Base-by-base conservation (phyloP, 768 basidiomycete genomes). In the Saitozyma podzolica region DNA sequence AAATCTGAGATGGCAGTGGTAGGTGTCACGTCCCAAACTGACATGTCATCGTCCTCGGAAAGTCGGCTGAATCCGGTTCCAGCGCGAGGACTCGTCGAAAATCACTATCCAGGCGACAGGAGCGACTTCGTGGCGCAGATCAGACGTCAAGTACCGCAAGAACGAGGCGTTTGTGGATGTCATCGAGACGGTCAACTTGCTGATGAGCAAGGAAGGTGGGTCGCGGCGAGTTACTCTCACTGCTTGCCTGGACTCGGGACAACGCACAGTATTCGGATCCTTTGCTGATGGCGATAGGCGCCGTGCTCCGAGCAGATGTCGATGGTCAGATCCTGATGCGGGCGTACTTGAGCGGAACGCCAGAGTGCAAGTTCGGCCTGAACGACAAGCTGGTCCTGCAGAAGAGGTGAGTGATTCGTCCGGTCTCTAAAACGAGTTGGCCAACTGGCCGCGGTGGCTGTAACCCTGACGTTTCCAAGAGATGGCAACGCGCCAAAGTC, bases 81-180 rank as follows among this genome's bases (percentile, higher is more conserved):
- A 95, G 92, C 65, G 83, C 8, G 96, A 98, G 80, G 94, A 97
- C 70, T 95, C 93, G 17, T 90, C 92, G 13, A 96, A 93, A 79
- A 98, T 99, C 65, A 98, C 96, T 0, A 87, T 86, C 9, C 96
- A 99, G 82, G 95, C 96, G 9, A 99, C 96, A 0, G 96, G 96
- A 0, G 89, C 91, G 39, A 97, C 90, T 40, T 95, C 89, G 78
- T 99, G 96, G 96, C 83, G 96, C 48, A 84, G 94, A 61, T 88
- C 86, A 14, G 96, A 97, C 75, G 94, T 98, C 73, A 95, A 94
- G 79, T 98, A 99, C 81, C 90, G 96, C 83, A 99, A 98, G 85
- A 99, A 99, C 68, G 96, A 99, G 75, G 96, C 96, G 0, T 99
- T 98, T 69, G 95, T 99, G n/a, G 96, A 99, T 76, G 96, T 99